phyloP scores from a whole-genome alignment of 306 rosid genomes.

The Begonia loranthoides region DNA sequence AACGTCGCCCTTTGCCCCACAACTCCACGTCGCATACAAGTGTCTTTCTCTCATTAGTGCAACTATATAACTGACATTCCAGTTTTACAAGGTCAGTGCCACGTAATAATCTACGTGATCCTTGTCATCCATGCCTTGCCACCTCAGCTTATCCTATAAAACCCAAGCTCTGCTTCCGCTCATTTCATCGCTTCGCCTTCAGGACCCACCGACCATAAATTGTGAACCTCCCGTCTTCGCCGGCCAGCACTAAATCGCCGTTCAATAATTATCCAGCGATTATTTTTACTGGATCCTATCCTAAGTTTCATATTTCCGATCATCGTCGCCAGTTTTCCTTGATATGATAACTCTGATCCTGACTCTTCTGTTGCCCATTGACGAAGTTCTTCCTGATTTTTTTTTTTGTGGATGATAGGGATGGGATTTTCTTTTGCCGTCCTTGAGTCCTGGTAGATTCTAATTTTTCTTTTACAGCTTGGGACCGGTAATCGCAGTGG shows the following conservation, averaged over 20 bases:
- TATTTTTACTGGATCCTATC: constrained; percentile 18
- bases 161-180: background rate
- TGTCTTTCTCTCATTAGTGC: too few species aligned
- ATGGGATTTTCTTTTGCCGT: too few species aligned
- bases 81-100: background rate
- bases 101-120: constrained; percentile 17
- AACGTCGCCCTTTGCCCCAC: too few species aligned
- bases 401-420: too few species aligned
- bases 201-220: background rate
- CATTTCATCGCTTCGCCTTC: background rate
- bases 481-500: too few species aligned
- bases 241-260: constrained; percentile 22
- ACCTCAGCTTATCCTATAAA: constrained; percentile 22
- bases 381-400: background rate
- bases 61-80: constrained; percentile 10
- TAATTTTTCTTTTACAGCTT: too few species aligned
- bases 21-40: too few species aligned
- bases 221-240: constrained; percentile 16
- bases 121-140: constrained; percentile 25
- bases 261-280: constrained; percentile 51
- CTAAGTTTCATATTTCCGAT: constrained; percentile 51
- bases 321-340: constrained; percentile 78
- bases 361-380: constrained; percentile 4
- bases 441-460: too few species aligned
- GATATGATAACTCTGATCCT: constrained; percentile 28